Evolutionary conservation across 164 flowering plant genomes (phyloP).

Genomic region (Vitis rupestris): DNA sequence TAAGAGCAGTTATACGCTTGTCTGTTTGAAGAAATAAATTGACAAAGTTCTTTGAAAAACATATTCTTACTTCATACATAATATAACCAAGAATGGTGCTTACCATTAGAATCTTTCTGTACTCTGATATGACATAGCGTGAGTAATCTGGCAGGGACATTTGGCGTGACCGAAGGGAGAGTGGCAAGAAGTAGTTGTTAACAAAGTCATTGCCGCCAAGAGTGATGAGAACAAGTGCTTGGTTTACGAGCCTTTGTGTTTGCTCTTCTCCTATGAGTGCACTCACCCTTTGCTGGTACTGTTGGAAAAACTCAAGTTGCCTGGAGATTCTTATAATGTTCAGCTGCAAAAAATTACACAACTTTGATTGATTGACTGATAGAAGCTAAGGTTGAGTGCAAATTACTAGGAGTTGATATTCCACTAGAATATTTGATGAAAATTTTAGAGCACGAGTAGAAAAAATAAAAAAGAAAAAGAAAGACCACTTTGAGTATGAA

Average conservation of each 20-base stretch:
- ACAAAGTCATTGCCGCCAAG: slow-evolving; percentile 85
- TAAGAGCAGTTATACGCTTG: too few species aligned
- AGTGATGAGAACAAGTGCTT: slow-evolving; percentile 57
- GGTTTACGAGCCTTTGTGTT: slow-evolving; percentile 42
- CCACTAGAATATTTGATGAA: too few species aligned
- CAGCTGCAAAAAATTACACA: slow-evolving; percentile 32
- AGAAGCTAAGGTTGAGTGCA: too few species aligned
- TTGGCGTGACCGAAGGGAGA: slow-evolving; percentile 56
- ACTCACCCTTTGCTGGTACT: slow-evolving; percentile 51
- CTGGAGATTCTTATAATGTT: slow-evolving; percentile 48
- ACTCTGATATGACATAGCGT: slow-evolving; percentile 50
- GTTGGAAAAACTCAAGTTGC: slow-evolving; percentile 47
- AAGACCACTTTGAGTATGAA: neutral
- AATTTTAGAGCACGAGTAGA: too few species aligned
- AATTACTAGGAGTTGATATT: too few species aligned
- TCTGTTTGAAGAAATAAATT: too few species aligned
- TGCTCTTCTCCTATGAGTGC: slow-evolving; percentile 36
- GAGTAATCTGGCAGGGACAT: slow-evolving; percentile 45
- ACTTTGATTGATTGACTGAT: neutral
- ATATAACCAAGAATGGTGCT: neutral
- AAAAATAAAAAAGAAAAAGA: too few species aligned
- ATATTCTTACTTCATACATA: too few species aligned
- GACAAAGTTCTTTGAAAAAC: too few species aligned
- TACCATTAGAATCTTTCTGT: slow-evolving; percentile 52
- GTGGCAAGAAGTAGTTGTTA: slow-evolving; percentile 75